Base-by-base conservation (phyloP, 495 filamentous ascomycete species). In the Daldinia bambusicola region DNA sequence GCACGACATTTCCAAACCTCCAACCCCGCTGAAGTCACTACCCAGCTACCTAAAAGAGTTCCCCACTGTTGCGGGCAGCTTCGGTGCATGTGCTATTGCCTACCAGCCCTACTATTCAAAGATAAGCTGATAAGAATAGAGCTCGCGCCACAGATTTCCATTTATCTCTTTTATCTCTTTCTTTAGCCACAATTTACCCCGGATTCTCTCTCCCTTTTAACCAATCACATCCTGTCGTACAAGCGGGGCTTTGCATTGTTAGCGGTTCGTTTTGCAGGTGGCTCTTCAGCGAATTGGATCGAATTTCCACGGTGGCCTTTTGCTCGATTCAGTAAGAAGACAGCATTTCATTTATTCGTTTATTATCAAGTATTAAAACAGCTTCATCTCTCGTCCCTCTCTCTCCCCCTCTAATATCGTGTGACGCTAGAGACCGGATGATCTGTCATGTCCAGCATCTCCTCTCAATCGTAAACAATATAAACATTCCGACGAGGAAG, bases 271-370 rank as follows among this genome's bases (percentile, higher is more conserved):
- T 26, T 26, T 26, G 26, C 26, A 26, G 26, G 30, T 43, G n/a
- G 62, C 51, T 16, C 53, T 37, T 1, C 37, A 71, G 50, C 71
- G 68, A 69, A 70, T 63, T 63, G 66, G 10, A 58, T 67, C 58
- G 55, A 70, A 62, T 76, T 76, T 80, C 78, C 76, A 80, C 75
- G 69, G 65, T 80, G 76, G 75, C 77, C 78, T 80, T 76, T 80
- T 80, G 66, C 66, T 66, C 37, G 55, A 74, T 65, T 41, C 13
- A 67, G 61, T 30, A 65, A 61, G 58, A 66, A 66, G 53, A 72
- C 55, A 71, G 50, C 58, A 71, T 61, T 55, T 56, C 37, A 61
- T 61, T 56, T 56, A n/a, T n/a, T n/a, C n/a, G n/a, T n/a, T n/a
- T n/a, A n/a, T n/a, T n/a, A n/a, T n/a, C n/a, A n/a, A n/a, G n/a